Base-by-base conservation (phyloP, 2,329 filamentous ascomycete genomes). In the Monilinia polystroma region DNA sequence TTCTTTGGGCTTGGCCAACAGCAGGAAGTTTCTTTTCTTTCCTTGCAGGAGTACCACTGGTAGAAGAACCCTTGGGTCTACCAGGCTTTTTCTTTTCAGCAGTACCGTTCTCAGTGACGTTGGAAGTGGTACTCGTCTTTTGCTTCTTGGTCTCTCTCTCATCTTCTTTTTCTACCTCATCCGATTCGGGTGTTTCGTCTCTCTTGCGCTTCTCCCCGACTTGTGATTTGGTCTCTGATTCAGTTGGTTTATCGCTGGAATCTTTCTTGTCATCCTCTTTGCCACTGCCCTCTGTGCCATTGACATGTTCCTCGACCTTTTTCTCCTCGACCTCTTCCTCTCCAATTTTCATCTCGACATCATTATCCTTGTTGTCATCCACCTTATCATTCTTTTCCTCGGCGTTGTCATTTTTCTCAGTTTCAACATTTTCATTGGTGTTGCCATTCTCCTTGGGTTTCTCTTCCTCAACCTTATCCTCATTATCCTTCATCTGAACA, bases 261-360 rank as follows among this genome's bases (percentile, higher is more conserved):
- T 70, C 62, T 16, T 65, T 57, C 54, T 59, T 35, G 72, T 73
- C 70, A 20, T 73, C 71, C 43, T 72, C 70, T 41, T 77, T 70
- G 64, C 80, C 23, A 23, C 23, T 23, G 23, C 23, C 71, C 43
- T 72, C 70, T 41, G 77, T 70, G 64, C 80, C 78, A 68, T 79
- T 43, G 41, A 43, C 41, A 18, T 43, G 11, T 43, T 43, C 41
- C 41, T 14, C 41, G 41, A 1, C 41, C 14, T 43, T 75, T 66
- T 80, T 12, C 76, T 38, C 45, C 18, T n/a, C 45, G 16, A 77
- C 74, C 18, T 77, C 73, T 41, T 75, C 68, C 26, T 76, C 72
- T 41, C 73, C 69, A 26, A 23, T 20, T 16, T 11, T 26, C 43
- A 26, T 76, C 20, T 68, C 68, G 18, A 49, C 45, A 7, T 59